Evolutionary conservation across 345 rosid genomes (phyloP).

Genomic region (Arabidopsis thaliana): TAIR10.1 NC_003075.7:8296001-8296500

Average conservation of each 20-base stretch:
- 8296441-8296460: slow-evolving; percentile 28
- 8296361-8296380: background rate
- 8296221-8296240: background rate
- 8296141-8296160: too few relatives aligned
- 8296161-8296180: too few relatives aligned
- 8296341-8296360: slow-evolving; percentile 7
- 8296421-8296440: slow-evolving; percentile 1
- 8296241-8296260: background rate
- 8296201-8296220: background rate
- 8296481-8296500: background rate
- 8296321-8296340: slow-evolving; percentile 4
- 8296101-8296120: too few relatives aligned
- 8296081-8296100: too few relatives aligned
- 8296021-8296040: too few relatives aligned
- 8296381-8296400: background rate
- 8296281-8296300: background rate
- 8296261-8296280: background rate
- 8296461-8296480: slow-evolving; percentile 2
- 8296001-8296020: too few relatives aligned
- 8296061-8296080: too few relatives aligned
- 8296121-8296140: too few relatives aligned
- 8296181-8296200: too few relatives aligned
- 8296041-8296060: too few relatives aligned
- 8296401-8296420: background rate
- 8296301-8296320: background rate